Evolutionary conservation across 1,284 basidiomycete genomes (phyloP).

Genomic region (Inonotus obliquus): DNA sequence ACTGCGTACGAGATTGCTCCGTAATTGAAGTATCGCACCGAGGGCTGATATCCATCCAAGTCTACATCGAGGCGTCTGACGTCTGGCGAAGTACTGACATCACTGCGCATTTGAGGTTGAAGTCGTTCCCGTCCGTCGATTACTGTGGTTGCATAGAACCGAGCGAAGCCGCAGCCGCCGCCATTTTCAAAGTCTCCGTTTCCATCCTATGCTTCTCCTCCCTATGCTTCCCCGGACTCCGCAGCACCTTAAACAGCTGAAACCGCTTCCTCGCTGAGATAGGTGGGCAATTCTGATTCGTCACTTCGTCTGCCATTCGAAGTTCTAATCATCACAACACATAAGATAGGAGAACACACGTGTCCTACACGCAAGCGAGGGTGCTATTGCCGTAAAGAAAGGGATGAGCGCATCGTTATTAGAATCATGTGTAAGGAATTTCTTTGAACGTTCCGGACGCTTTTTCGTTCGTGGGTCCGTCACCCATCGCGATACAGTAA

Average conservation of each 20-base stretch:
- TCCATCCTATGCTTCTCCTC: conserved; percentile 26
- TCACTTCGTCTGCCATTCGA: conserved; percentile 60
- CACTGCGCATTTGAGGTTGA: neutral
- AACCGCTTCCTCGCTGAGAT: conserved; percentile 74
- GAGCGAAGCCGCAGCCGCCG: neutral
- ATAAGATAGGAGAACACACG: too few relatives aligned
- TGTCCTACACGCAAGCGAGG: too few relatives aligned
- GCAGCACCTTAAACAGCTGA: conserved; percentile 57
- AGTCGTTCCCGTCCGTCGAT: neutral
- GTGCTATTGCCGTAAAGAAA: too few relatives aligned
- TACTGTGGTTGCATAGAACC: neutral
- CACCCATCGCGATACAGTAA: conserved; percentile 67
- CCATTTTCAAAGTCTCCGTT: neutral
- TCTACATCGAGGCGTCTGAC: too few relatives aligned
- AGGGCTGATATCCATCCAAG: too few relatives aligned
- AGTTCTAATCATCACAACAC: too few relatives aligned
- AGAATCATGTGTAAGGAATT: conserved; percentile 71
- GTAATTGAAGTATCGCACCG: too few relatives aligned
- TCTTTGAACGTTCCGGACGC: conserved; percentile 69
- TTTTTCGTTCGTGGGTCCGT: conserved; percentile 69
- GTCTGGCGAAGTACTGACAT: too few relatives aligned
- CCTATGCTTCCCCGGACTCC: conserved; percentile 60
- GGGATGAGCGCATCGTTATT: conserved; percentile 45
- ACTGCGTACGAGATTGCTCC: too few relatives aligned
- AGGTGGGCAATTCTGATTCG: conserved; percentile 75